Evolutionary conservation across 164 flowering plant genomes (phyloP).

Genomic region (Stephania japonica): DNA sequence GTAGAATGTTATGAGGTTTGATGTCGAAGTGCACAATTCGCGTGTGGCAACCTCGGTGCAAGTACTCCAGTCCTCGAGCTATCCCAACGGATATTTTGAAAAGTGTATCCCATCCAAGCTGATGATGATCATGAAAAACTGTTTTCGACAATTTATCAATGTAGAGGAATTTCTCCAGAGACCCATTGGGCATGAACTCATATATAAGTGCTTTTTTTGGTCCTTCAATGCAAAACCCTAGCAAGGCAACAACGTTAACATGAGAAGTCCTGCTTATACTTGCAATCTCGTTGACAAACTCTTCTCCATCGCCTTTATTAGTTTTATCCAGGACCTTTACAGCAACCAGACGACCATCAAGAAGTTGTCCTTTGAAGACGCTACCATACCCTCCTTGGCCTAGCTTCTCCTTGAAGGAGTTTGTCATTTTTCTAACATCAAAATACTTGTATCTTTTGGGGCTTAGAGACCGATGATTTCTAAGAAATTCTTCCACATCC

Average conservation of each 20-base stretch:
- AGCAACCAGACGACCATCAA: background rate
- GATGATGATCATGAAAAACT: background rate
- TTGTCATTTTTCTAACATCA: slow-evolving; percentile 6
- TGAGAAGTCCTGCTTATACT: slow-evolving; percentile 6
- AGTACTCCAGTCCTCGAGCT: slow-evolving; percentile 13
- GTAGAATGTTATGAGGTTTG: slow-evolving; percentile 13
- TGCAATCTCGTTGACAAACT: slow-evolving; percentile 10
- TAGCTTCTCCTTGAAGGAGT: slow-evolving; percentile 3
- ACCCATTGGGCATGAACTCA: slow-evolving; percentile 12
- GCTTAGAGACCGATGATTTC: background rate
- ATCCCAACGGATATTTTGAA: slow-evolving; percentile 7
- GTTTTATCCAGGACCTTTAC: slow-evolving; percentile 3
- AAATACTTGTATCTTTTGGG: slow-evolving; percentile 5
- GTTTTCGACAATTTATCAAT: too few species aligned
- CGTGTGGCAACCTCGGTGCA: slow-evolving; percentile 7
- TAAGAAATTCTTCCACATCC: slow-evolving; percentile 1
- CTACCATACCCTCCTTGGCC: slow-evolving; percentile 13
- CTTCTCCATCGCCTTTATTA: slow-evolving; percentile 11
- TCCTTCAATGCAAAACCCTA: slow-evolving; percentile 9
- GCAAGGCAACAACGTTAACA: slow-evolving; percentile 1
- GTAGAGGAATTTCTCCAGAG: slow-evolving; percentile 8
- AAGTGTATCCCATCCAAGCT: slow-evolving; percentile 10
- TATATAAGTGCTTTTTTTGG: slow-evolving; percentile 6
- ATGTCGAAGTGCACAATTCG: slow-evolving; percentile 13
- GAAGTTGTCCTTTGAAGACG: slow-evolving; percentile 2